Evolutionary conservation across 495 filamentous ascomycete genomes (phyloP).

Genomic region (Daldinia bambusicola): DNA sequence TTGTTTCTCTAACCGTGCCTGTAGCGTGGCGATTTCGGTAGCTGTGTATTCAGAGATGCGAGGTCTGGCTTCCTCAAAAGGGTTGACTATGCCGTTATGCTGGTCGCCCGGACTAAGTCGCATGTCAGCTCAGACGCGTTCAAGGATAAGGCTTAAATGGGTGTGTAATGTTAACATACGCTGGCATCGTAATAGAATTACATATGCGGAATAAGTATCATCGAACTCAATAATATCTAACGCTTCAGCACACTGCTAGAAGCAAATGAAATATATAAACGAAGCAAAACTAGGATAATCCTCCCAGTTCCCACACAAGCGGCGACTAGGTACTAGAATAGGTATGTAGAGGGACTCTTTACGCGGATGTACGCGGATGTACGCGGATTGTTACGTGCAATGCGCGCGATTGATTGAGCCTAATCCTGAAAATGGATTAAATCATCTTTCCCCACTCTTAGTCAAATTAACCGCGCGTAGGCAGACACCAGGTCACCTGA

Average conservation of each 20-base stretch:
- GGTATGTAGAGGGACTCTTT: background rate
- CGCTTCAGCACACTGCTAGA: slow-evolving; percentile 16
- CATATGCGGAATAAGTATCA: slow-evolving; percentile 21
- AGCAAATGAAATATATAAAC: background rate
- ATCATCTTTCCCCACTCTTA: slow-evolving; percentile 10
- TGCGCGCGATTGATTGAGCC: background rate
- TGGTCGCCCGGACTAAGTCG: slow-evolving; percentile 79
- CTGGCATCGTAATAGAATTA: slow-evolving; percentile 50
- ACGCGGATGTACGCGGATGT: background rate
- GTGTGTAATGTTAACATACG: slow-evolving; percentile 51
- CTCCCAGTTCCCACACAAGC: background rate
- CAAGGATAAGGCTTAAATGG: background rate
- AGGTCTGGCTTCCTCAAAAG: slow-evolving; percentile 76
- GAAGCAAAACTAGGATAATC: background rate
- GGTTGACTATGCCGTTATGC: slow-evolving; percentile 71
- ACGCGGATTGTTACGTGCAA: slow-evolving; percentile 5
- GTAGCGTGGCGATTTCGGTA: slow-evolving; percentile 87
- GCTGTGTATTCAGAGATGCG: slow-evolving; percentile 84
- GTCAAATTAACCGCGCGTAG: slow-evolving; percentile 30
- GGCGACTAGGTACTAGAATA: background rate
- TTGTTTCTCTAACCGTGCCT: slow-evolving; percentile 86
- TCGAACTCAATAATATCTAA: slow-evolving; percentile 14
- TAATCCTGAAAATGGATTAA: background rate
- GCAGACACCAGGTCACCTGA: slow-evolving; percentile 47
- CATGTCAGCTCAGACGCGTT: slow-evolving; percentile 26